phyloP scores from a whole-genome alignment of 768 basidiomycete species.

The Termitomyces sp. region DNA sequence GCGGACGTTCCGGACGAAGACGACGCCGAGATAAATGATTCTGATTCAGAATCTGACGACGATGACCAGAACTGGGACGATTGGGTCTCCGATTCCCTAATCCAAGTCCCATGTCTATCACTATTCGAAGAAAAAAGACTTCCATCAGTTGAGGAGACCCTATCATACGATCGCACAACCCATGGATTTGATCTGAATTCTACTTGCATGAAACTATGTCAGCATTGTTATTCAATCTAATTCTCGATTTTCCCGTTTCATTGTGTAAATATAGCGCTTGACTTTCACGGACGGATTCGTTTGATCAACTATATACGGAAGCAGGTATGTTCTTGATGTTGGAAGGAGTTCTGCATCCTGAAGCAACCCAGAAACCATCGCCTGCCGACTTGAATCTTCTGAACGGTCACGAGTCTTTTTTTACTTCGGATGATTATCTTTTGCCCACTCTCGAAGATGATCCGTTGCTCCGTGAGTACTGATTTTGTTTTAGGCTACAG shows the following conservation, averaged over 20 bases:
- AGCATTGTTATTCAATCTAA: slow-evolving; percentile 17
- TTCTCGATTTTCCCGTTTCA: not conserved
- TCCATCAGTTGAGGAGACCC: slow-evolving; percentile 50
- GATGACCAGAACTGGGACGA: slow-evolving; percentile 72
- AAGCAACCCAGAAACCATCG: slow-evolving; percentile 43
- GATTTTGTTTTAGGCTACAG: not conserved
- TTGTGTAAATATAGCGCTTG: slow-evolving; percentile 46
- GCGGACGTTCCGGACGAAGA: slow-evolving; percentile 16
- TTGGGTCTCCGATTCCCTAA: slow-evolving; percentile 68
- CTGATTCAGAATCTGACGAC: slow-evolving; percentile 29
- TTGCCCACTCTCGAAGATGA: slow-evolving; percentile 82
- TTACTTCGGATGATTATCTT: slow-evolving; percentile 75
- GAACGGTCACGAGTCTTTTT: slow-evolving; percentile 55
- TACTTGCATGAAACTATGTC: slow-evolving; percentile 50
- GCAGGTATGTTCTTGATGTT: slow-evolving; percentile 38
- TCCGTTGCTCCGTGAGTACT: slow-evolving; percentile 73
- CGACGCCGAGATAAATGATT: slow-evolving; percentile 21
- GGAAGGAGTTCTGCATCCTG: slow-evolving; percentile 2
- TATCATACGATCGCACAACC: slow-evolving; percentile 53
- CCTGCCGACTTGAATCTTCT: slow-evolving; percentile 40
- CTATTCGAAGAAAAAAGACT: slow-evolving; percentile 70
- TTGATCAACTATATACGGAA: slow-evolving; percentile 86
- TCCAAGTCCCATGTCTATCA: slow-evolving; percentile 53
- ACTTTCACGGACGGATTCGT: slow-evolving; percentile 74
- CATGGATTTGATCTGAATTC: slow-evolving; percentile 62